phyloP scores from a whole-genome alignment of 306 rosid genomes.

The Casuarina cunninghamiana region DNA sequence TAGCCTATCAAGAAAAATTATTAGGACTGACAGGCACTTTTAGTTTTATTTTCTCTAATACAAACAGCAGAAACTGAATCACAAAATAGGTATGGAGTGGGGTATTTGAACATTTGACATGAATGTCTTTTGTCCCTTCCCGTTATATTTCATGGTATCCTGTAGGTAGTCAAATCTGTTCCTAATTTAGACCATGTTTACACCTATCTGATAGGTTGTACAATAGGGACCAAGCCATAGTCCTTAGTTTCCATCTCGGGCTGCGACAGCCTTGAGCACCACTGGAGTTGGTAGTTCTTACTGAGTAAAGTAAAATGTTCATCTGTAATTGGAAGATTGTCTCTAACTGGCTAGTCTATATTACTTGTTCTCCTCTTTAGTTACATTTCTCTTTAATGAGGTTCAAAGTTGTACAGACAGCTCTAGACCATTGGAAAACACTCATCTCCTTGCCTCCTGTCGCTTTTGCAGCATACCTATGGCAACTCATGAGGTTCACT shows the following conservation, averaged over 20 bases:
- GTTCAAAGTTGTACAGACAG: neutral
- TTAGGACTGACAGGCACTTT: neutral
- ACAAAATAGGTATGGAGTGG: neutral
- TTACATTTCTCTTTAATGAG: neutral
- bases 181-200: neutral
- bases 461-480: conserved; percentile 68
- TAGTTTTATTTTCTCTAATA: neutral
- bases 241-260: neutral
- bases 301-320: neutral
- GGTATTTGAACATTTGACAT: neutral
- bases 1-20: neutral
- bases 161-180: neutral
- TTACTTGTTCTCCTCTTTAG: neutral
- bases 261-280: neutral
- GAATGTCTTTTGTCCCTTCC: no score
- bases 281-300: neutral
- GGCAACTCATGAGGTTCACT: conserved; percentile 97
- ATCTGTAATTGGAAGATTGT: neutral
- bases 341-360: neutral
- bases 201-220: neutral
- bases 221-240: neutral
- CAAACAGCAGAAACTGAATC: conserved; percentile 3
- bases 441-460: conserved; percentile 18
- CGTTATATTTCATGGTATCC: neutral
- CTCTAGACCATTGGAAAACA: neutral